These are phyloP conservation scores for Paramecium tetraurelia DNA, from an alignment of 73 alveolate species.

Conservation along the genomic window DNA sequence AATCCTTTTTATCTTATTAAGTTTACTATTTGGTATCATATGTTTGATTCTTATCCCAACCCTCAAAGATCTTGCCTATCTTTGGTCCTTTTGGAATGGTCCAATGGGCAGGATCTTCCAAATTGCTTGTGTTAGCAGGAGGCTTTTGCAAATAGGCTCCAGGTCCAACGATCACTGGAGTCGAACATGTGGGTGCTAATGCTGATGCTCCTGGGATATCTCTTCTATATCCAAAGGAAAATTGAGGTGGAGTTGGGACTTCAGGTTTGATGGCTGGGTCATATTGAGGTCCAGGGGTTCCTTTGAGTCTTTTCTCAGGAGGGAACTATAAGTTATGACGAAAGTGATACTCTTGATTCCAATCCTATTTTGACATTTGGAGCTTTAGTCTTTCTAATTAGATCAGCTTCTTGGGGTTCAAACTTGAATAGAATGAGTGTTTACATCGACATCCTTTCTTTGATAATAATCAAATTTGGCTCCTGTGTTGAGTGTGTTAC, in stretches of 20 bases:
- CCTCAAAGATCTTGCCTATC: slow-evolving; percentile 68
- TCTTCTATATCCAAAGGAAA: slow-evolving; percentile 81
- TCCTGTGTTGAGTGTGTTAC: slow-evolving; percentile 59
- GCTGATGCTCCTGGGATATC: slow-evolving; percentile 70
- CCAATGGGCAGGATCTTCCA: slow-evolving; percentile 73
- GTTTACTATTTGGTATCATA: slow-evolving; percentile 70
- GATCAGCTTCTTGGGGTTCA: slow-evolving; percentile 62
- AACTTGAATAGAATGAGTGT: not conserved
- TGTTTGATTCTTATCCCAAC: slow-evolving; percentile 71
- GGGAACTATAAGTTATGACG: slow-evolving; percentile 49
- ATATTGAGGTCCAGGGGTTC: slow-evolving; percentile 85
- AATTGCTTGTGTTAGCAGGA: slow-evolving; percentile 70
- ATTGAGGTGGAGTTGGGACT: slow-evolving; percentile 64
- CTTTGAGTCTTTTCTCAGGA: slow-evolving; percentile 65
- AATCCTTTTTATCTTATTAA: slow-evolving; percentile 28
- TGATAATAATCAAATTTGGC: slow-evolving; percentile 59
- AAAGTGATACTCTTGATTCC: slow-evolving; percentile 53
- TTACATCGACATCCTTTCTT: slow-evolving; percentile 62
- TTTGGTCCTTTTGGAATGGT: slow-evolving; percentile 75
- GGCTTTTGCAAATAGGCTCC: slow-evolving; percentile 80
- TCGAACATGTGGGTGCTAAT: slow-evolving; percentile 70
- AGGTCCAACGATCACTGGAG: slow-evolving; percentile 83
- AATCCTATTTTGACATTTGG: slow-evolving; percentile 56
- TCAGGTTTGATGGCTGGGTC: slow-evolving; percentile 74
- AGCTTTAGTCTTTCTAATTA: slow-evolving; percentile 49